Evolutionary conservation across 257 asterid species (phyloP).

Genomic region (Solanum bukasovii): DNA sequence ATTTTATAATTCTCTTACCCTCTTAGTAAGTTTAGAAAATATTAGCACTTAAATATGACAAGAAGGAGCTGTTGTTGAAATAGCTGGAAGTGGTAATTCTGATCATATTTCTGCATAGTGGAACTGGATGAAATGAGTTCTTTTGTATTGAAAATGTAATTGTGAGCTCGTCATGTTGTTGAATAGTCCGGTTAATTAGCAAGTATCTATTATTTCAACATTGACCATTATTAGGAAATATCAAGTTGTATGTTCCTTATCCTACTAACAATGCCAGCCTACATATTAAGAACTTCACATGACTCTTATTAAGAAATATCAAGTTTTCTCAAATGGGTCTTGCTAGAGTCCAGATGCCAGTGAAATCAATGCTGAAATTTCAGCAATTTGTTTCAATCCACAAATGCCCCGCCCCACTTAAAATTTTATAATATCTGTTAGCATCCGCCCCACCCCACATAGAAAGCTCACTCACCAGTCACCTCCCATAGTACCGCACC

Average conservation of each 20-base stretch:
- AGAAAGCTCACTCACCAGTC: not conserved
- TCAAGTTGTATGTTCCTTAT: not conserved
- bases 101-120: not conserved
- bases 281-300: not conserved
- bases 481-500: not conserved
- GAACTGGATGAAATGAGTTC: not conserved
- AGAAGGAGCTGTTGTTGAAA: not conserved
- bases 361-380: not conserved
- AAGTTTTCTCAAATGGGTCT: not conserved
- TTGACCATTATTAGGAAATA: not conserved
- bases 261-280: not conserved
- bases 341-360: not conserved
- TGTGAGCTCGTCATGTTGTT: not conserved
- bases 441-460: not conserved
- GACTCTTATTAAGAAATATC: not conserved
- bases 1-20: not conserved
- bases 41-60: not conserved
- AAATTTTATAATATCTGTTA: not conserved
- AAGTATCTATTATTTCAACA: not conserved
- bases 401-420: not conserved
- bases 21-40: not conserved
- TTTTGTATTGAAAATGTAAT: not conserved
- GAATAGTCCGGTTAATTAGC: not conserved
- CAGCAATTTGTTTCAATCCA: not conserved
- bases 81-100: not conserved